Evolutionary conservation across 306 rosid species (phyloP), one percentile per base, ranked within the genome.

Genomic region (Sicyos baderoa): DNA sequence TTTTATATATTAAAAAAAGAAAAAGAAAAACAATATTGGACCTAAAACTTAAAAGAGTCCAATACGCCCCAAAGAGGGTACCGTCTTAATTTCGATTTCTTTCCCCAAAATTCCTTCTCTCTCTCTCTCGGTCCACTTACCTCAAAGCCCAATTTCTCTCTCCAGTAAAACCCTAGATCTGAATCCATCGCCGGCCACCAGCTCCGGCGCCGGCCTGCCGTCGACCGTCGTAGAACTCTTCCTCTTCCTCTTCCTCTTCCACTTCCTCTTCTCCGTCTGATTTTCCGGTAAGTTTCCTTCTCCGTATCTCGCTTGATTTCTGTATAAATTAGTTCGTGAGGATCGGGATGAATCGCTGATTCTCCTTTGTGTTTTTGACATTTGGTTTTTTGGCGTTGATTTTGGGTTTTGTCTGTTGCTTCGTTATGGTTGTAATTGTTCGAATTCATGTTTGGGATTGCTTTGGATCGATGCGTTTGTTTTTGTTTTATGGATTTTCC

Each of bases 101-200:
- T 23, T 35, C 40, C 71, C 71, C 55, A 65, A 44, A 29, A 29
- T 47, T 66, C 42, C 56, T 42, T 23, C 23, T 66, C 65, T 72
- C 73, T 79, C 78, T 54, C 21, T 27, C 58, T 68, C 81, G 91
- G 96, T 92, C 97, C 97, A 87, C 79, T 89, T 84, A 79, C 81
- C 82, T 61, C 68, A 7, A 58, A 89, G 95, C 96, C 96, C 97
- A 89, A 92, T 66, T 16, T 65, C 71, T 70, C 72, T 9, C 55
- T 17, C 61, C 35, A 3, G 74, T 23, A 21, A 82, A 86, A 84
- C 91, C 96, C 88, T 87, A 84, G 87, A 83, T 89, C 95, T 77
- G 78, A 17, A 81, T 72, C 88, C 23, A 19, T 73, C 78, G 82
- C 80, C 29, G 54, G 40, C 29, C 58, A 18, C 75, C 17, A 70